Conservation (phyloP, 2,329 filamentous ascomycete species). For the Cladophialophora carrionii region DNA sequence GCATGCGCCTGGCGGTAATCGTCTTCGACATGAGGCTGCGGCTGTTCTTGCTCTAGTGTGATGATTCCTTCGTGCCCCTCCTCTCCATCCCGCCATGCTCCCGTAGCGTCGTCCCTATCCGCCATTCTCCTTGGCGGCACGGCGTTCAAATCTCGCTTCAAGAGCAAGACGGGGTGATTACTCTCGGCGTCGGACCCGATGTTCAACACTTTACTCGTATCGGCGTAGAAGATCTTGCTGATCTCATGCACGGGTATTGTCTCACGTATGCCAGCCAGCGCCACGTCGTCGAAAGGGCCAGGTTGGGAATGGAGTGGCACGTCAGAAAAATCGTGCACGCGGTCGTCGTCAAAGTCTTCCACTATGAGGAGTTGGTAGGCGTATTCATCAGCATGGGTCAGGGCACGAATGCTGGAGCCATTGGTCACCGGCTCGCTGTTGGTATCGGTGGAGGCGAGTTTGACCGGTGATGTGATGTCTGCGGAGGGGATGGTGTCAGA, state of each 20-base stretch:
- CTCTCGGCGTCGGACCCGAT: constrained; percentile 70
- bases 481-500: constrained; percentile 45
- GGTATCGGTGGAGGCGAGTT: neutral
- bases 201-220: constrained; percentile 86
- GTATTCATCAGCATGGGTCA: constrained; percentile 64
- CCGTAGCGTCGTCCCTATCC: constrained; percentile 46
- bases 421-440: neutral
- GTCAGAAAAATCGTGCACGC: constrained; percentile 69
- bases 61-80: constrained; percentile 39
- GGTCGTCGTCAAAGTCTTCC: constrained; percentile 76
- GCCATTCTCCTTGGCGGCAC: constrained; percentile 64
- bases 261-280: constrained; percentile 66
- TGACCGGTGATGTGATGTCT: constrained; percentile 25
- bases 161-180: constrained; percentile 72
- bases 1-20: constrained; percentile 12
- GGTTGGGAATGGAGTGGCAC: constrained; percentile 54
- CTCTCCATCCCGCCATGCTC: constrained; percentile 40
- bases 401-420: constrained; percentile 43
- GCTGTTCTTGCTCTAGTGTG: constrained; percentile 39
- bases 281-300: constrained; percentile 63
- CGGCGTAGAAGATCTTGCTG: constrained; percentile 90
- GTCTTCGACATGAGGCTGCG: constrained; percentile 29
- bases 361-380: constrained; percentile 80
- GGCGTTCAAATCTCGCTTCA: constrained; percentile 72
- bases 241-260: constrained; percentile 72